Evolutionary conservation across 331 rosid species (phyloP), one percentile per base, ranked within the genome.

Genomic region (Dryas integrifolia): DNA sequence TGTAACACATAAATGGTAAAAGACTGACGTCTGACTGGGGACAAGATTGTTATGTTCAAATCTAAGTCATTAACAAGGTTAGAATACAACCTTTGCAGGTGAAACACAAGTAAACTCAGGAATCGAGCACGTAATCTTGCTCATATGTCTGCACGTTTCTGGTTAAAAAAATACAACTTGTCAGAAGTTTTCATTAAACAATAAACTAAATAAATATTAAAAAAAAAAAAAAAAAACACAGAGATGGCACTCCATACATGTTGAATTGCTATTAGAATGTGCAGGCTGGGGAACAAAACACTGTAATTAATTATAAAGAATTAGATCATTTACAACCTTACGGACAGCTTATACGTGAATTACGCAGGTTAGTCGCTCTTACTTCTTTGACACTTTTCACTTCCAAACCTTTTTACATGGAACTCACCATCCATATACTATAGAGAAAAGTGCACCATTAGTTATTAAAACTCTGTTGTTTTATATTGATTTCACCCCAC

Each of bases 81-180:
- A 56, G 71, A 49, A 83, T 82, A 83, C 82, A 81, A 89, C 98
- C 97, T 91, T 94, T 49, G 98, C 95, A 70, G 98, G 85, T 53
- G 98, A 88, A 75, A 94, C 90, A 66, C 97, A 94, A 21, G 98
- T 94, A 76, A 94, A 94, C 79, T 94, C 97, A 14, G 98, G 97
- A 85, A 94, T 85, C 38, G 98, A 88, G 71, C 98, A 89, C 4
- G 96, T 81, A 46, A 84, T 82, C 8, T 70, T 82, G 80, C 86
- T 88, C 96, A 94, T 91, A 77, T 81, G 91, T 78, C 82, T 94
- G 88, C 98, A 91, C 24, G 89, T 86, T 70, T 81, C 97, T 94
- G 96, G 76, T 35, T 82, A 75, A 70, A 70, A 52, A 72, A 57
- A 44, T 30, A 56, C 7, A 46, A 79, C 72, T 81, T 35, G 74